phyloP scores from a whole-genome alignment of 75 land plant species.

The Picea glauca region DNA sequence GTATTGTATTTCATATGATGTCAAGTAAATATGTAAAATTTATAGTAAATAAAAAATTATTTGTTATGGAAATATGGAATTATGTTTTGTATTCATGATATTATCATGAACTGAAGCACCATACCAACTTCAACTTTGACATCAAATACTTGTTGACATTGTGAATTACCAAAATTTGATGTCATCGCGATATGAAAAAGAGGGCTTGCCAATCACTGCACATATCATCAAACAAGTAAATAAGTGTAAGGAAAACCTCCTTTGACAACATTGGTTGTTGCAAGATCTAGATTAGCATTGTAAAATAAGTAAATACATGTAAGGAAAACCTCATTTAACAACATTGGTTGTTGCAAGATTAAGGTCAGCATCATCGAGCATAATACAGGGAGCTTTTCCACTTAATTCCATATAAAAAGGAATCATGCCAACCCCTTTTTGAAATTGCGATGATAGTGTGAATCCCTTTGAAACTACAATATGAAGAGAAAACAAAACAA shows the following conservation, averaged over 20 bases:
- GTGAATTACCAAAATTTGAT: slow-evolving; percentile 2
- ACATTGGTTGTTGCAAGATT: slow-evolving; percentile 73
- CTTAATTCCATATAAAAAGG: slow-evolving; percentile 95
- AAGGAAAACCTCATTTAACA: slow-evolving; percentile 88
- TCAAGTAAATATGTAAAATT: too few relatives aligned
- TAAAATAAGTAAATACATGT: slow-evolving; percentile 40
- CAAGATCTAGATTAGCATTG: too few relatives aligned
- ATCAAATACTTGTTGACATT: slow-evolving; percentile 92
- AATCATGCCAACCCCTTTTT: slow-evolving; percentile 84
- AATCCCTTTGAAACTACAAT: too few relatives aligned
- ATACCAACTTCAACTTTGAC: slow-evolving; percentile 21
- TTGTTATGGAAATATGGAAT: too few relatives aligned
- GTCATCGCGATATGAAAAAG: not conserved
- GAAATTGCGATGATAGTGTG: slow-evolving; percentile 89
- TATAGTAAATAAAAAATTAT: too few relatives aligned
- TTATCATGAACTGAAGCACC: too few relatives aligned
- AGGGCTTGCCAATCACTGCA: not conserved
- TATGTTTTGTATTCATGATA: too few relatives aligned
- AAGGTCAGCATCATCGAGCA: slow-evolving; percentile 90
- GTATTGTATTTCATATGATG: too few relatives aligned
- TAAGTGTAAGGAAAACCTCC: too few relatives aligned
- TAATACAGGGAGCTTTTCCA: slow-evolving; percentile 92
- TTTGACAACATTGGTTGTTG: too few relatives aligned
- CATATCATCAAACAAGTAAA: not conserved
- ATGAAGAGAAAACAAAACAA: too few relatives aligned